A percentile compares a stretch with the other conserved stretches of the same genome.
Evolutionary conservation across 352 stramenopile genomes (phyloP).

Genomic region (Pythium myriotylum): DNA sequence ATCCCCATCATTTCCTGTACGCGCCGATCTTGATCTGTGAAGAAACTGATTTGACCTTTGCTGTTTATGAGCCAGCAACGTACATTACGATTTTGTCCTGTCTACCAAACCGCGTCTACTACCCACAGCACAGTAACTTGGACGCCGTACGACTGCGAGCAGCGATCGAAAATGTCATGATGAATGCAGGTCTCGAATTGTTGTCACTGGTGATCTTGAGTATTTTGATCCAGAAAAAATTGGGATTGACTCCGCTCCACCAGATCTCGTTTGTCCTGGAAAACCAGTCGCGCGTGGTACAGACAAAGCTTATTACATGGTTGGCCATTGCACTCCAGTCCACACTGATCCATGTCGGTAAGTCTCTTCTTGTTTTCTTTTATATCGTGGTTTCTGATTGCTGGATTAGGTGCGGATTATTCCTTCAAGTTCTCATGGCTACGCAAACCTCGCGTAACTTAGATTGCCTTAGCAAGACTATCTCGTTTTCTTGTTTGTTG

Average conservation of each 20-base stretch:
- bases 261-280: constrained; percentile 3
- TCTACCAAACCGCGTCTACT: constrained; percentile 1
- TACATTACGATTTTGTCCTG: neutral
- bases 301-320: neutral
- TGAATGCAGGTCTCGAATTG: neutral
- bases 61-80: neutral
- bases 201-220: neutral
- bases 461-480: too few relatives aligned
- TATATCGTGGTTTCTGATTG: too few relatives aligned
- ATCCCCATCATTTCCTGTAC: constrained; percentile 35
- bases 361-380: neutral
- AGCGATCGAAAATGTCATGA: neutral
- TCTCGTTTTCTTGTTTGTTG: too few relatives aligned
- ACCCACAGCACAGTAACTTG: neutral
- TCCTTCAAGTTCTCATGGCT: too few relatives aligned
- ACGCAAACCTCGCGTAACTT: too few relatives aligned
- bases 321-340: neutral
- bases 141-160: neutral
- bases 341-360: neutral
- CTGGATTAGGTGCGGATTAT: too few relatives aligned
- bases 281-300: neutral
- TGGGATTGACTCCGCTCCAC: neutral
- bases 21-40: neutral
- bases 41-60: neutral
- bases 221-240: neutral